phyloP scores from a whole-genome alignment of 768 basidiomycete species.

The Sporobolomyces phaffii region DNA sequence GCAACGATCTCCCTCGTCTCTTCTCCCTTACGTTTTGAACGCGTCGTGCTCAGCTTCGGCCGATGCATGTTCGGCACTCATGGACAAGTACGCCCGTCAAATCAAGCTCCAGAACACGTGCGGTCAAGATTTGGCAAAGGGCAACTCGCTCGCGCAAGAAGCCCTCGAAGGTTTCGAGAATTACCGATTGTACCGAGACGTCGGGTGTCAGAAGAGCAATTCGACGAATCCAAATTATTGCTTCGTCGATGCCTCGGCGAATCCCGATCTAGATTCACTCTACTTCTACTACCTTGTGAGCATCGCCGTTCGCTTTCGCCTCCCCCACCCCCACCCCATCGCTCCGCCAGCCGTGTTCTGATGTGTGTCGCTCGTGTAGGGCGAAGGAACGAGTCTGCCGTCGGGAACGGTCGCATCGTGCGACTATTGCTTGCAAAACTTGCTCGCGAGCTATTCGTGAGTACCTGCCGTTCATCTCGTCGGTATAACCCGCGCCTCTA shows the following conservation, averaged over 20 bases:
- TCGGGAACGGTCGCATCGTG: constrained; percentile 32
- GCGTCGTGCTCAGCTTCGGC: constrained; percentile 67
- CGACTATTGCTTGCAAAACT: constrained; percentile 24
- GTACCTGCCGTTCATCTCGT: neutral
- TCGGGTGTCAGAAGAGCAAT: constrained; percentile 59
- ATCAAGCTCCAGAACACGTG: constrained; percentile 53
- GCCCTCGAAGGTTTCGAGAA: constrained; percentile 62
- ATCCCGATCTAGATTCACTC: constrained; percentile 16
- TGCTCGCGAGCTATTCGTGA: constrained; percentile 33
- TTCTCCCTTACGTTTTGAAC: constrained; percentile 66
- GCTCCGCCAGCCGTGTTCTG: too few relatives aligned
- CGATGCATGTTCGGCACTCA: constrained; percentile 57
- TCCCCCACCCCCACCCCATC: too few relatives aligned
- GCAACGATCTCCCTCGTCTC: constrained; percentile 51
- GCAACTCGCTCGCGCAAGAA: constrained; percentile 54
- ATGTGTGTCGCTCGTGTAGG: neutral
- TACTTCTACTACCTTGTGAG: constrained; percentile 37
- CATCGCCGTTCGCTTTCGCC: too few relatives aligned
- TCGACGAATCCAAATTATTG: constrained; percentile 45
- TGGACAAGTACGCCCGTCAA: constrained; percentile 58
- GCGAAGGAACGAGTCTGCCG: constrained; percentile 36
- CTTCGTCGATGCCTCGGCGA: constrained; percentile 37
- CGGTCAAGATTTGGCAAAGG: constrained; percentile 54
- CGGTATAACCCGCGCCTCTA: too few relatives aligned
- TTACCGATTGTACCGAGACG: constrained; percentile 59